Conservation (phyloP, 352 stramenopile genomes). For the Globisporangium polare region DNA sequence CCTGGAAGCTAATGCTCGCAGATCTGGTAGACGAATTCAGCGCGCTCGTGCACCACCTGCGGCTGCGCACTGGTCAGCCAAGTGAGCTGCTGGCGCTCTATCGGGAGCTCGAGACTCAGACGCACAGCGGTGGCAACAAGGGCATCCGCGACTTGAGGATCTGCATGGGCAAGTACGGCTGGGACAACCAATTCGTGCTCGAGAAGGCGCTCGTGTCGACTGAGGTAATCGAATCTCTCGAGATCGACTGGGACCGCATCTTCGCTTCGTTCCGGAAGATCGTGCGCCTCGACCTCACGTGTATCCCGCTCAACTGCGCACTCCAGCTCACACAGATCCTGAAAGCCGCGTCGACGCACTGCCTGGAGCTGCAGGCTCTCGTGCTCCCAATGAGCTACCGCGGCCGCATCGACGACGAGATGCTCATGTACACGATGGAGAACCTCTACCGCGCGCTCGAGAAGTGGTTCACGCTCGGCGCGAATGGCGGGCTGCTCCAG, state of each 20-base stretch:
- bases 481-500: constrained; percentile 16
- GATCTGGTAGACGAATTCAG: constrained; percentile 9
- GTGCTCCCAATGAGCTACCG: constrained; percentile 1
- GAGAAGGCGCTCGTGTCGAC: background rate
- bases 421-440: constrained; percentile 1
- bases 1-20: constrained; percentile 7
- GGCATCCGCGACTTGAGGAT: constrained; percentile 1
- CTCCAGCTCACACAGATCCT: constrained; percentile 3
- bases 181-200: constrained; percentile 2
- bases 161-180: constrained; percentile 8
- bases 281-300: constrained; percentile 2
- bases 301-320: constrained; percentile 1
- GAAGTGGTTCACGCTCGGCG: constrained; percentile 9
- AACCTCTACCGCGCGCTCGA: constrained; percentile 15
- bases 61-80: background rate
- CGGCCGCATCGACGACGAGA: constrained; percentile 1
- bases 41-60: constrained; percentile 2
- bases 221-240: background rate
- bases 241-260: constrained; percentile 9
- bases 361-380: constrained; percentile 7
- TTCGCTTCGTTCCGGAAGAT: background rate
- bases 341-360: constrained; percentile 8
- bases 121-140: background rate
- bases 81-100: constrained; percentile 2
- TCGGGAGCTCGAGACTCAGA: background rate